A percentile compares a stretch with the other conserved stretches of the same genome.
phyloP scores from a whole-genome alignment of 2,329 filamentous ascomycete genomes.

The Huntiella bhutanensis region DNA sequence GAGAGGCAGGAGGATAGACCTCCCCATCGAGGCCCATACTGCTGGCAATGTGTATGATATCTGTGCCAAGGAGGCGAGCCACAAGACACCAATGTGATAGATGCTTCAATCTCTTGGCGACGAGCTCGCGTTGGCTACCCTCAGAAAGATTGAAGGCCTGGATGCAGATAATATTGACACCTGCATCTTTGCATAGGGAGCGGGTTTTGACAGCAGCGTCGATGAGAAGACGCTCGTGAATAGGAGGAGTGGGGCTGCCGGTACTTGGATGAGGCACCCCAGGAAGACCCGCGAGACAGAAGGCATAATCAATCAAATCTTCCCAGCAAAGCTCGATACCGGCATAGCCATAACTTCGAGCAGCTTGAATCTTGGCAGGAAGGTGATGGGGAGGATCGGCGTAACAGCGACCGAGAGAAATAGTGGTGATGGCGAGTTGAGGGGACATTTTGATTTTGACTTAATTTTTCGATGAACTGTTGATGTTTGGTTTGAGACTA shows the following conservation, averaged over 20 bases:
- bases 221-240: conserved; percentile 27
- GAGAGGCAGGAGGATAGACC: conserved; percentile 20
- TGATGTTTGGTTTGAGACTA: too few relatives aligned
- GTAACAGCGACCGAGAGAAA: conserved; percentile 52
- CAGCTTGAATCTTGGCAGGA: conserved; percentile 50
- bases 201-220: conserved; percentile 37
- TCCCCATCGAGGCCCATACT: conserved; percentile 39
- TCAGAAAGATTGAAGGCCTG: conserved; percentile 69
- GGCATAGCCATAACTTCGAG: conserved; percentile 34
- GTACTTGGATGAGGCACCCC: neutral
- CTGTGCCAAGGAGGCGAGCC: conserved; percentile 42
- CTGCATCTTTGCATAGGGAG: conserved; percentile 34
- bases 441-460: conserved; percentile 25
- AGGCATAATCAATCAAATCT: conserved; percentile 38
- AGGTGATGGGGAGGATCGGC: conserved; percentile 47
- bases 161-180: conserved; percentile 43
- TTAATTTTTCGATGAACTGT: neutral
- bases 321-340: conserved; percentile 66
- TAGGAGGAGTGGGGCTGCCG: neutral
- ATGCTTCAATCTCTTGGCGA: conserved; percentile 38
- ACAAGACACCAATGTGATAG: conserved; percentile 53
- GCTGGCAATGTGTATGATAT: conserved; percentile 57
- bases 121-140: conserved; percentile 42
- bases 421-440: conserved; percentile 51
- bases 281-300: too few relatives aligned